Percentiles rank a stretch among this genome's conserved stretches.
These are phyloP conservation scores for Hypoxylon sp. DNA, from an alignment of 2,329 filamentous ascomycete species.

Conservation along the genomic window DNA sequence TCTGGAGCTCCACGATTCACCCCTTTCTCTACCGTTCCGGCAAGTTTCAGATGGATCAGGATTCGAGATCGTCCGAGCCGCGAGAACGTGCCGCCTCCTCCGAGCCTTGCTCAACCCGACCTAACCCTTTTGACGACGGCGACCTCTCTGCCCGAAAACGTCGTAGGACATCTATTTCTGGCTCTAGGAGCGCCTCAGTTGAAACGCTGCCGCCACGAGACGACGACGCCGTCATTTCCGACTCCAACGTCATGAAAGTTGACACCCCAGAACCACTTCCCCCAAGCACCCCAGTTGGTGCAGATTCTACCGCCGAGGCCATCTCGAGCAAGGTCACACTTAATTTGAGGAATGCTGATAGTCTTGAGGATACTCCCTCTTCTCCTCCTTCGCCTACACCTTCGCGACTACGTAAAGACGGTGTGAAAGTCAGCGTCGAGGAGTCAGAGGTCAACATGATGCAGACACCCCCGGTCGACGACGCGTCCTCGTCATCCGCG, in stretches of 20 bases:
- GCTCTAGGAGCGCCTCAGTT: constrained; percentile 62
- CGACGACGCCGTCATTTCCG: constrained; percentile 44
- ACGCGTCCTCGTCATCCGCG: constrained; percentile 48
- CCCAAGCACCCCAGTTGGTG: constrained; percentile 53
- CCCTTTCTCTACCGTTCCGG: constrained; percentile 50
- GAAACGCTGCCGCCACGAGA: constrained; percentile 51
- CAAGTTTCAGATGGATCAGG: constrained; percentile 67
- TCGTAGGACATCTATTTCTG: constrained; percentile 66
- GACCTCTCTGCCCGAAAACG: constrained; percentile 67
- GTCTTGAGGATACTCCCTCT: constrained; percentile 52
- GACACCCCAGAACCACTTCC: constrained; percentile 50
- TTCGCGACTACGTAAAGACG: constrained; percentile 39
- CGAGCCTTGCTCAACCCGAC: constrained; percentile 69
- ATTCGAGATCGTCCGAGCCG: constrained; percentile 58
- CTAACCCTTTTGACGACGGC: constrained; percentile 70
- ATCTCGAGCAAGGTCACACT: constrained; percentile 68
- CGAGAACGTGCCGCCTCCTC: constrained; percentile 68
- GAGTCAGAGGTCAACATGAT: constrained; percentile 53
- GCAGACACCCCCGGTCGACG: constrained; percentile 39
- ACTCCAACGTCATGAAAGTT: constrained; percentile 52
- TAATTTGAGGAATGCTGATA: constrained; percentile 61
- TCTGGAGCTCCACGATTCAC: constrained; percentile 56
- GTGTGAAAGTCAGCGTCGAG: constrained; percentile 57
- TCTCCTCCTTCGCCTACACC: constrained; percentile 55
- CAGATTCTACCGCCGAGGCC: constrained; percentile 50